Percentiles rank a stretch among this genome's conserved stretches.
Evolutionary conservation across 2,329 filamentous ascomycete genomes (phyloP).

Genomic region (Cladosporium sp.): DNA sequence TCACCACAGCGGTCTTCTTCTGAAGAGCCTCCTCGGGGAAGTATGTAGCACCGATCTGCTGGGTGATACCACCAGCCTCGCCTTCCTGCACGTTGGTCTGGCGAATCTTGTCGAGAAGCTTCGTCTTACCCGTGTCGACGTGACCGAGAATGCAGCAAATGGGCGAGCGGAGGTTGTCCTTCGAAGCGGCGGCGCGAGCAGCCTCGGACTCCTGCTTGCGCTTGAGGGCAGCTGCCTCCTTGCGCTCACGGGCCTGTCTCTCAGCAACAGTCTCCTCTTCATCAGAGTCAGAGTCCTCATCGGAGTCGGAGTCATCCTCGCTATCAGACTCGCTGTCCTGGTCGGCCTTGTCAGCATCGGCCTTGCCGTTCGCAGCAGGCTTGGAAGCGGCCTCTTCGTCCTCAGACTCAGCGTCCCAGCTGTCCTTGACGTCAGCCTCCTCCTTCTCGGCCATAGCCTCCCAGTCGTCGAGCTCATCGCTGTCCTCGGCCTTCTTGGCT

Average conservation of each 20-base stretch:
- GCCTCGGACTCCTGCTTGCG: slow-evolving; percentile 88
- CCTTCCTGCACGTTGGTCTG: slow-evolving; percentile 99
- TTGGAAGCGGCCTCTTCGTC: slow-evolving; percentile 53
- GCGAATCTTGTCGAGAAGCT: slow-evolving; percentile 95
- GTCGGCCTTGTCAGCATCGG: slow-evolving; percentile 24
- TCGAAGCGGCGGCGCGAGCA: slow-evolving; percentile 83
- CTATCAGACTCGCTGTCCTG: slow-evolving; percentile 47
- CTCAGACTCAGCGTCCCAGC: slow-evolving; percentile 85
- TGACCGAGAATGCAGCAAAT: slow-evolving; percentile 99
- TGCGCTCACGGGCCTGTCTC: slow-evolving; percentile 69
- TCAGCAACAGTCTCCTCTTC: slow-evolving; percentile 72
- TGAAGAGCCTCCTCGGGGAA: slow-evolving; percentile 92
- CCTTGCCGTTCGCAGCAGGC: slow-evolving; percentile 30
- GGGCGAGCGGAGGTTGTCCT: slow-evolving; percentile 90
- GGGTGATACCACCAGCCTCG: slow-evolving; percentile 98
- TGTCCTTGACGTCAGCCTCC: slow-evolving; percentile 81
- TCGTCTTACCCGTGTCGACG: slow-evolving; percentile 99
- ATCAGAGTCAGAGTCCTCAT: slow-evolving; percentile 48
- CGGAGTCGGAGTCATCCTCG: slow-evolving; percentile 53
- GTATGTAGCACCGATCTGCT: slow-evolving; percentile 99
- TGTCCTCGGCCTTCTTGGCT: slow-evolving; percentile 58
- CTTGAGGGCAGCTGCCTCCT: slow-evolving; percentile 83
- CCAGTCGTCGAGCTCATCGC: slow-evolving; percentile 73
- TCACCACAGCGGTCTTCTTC: slow-evolving; percentile 91
- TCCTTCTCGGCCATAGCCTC: slow-evolving; percentile 73